Evolutionary conservation across 1,284 basidiomycete species (phyloP), one percentile per base, ranked within the genome.

Genomic region (Sanghuangporus baumii): DNA sequence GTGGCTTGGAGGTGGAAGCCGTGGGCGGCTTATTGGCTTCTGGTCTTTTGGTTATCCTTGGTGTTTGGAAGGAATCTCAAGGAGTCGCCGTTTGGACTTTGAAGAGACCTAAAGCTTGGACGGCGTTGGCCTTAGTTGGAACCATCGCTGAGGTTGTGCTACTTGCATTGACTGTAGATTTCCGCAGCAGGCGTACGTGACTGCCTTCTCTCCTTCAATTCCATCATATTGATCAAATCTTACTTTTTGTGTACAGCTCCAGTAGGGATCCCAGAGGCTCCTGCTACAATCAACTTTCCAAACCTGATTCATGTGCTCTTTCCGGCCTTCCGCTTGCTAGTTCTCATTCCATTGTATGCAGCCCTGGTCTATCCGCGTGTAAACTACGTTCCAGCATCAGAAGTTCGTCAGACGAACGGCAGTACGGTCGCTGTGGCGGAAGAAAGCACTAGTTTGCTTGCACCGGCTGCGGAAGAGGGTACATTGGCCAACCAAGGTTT

Each of bases 21-120:
- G 70, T 91, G 56, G 71, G 86, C 40, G 88, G 90, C 65, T 78
- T 93, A 55, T 70, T 83, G 38, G 86, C 84, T 6, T 90, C 88
- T 67, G 78, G 84, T 43, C 84, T 86, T 40, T 74, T 92, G 58
- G 88, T 88, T 14, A 82, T 85, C 16, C 74, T 91, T 31, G 88
- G 88, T 11, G 80, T 87, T 6, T 91, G 85, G 83, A 90, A 91
- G 73, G 88, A 91, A 64, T 75, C 89, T 57, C 79, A 83, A 36
- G 88, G 88, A 40, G 79, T 87, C 43, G 77, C 84, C 48, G 83
- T 91, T 36, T 93, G 91, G 91, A 80, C 79, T 37, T 71, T 84
- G 67, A 81, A 72, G 65, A 80, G 85, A 43, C 72, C 91, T 66
- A 89, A 81, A 71, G 59, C 75, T 16, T 80, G 80, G 61, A 73